A percentile compares a stretch with the other conserved stretches of the same genome.
These are phyloP conservation scores for Globisporangium nunn DNA, from an alignment of 352 stramenopile genomes.

Conservation along the genomic window DNA sequence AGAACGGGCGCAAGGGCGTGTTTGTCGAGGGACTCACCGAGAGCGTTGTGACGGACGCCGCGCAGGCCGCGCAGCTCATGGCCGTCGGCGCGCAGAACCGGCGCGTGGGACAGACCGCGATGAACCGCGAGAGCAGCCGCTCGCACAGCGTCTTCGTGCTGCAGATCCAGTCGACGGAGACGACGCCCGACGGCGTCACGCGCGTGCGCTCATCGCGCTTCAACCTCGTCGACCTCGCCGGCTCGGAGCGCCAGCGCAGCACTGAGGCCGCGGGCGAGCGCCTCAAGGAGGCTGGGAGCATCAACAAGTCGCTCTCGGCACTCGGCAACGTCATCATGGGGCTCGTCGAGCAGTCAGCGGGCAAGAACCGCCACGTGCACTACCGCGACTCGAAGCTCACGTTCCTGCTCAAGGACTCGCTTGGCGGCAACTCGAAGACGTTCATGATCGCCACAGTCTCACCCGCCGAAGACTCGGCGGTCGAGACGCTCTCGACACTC, in stretches of 20 bases:
- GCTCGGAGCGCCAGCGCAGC: slow-evolving; percentile 94
- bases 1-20: slow-evolving; percentile 69
- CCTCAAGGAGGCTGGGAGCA: slow-evolving; percentile 95
- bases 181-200: slow-evolving; percentile 41
- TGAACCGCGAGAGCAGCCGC: slow-evolving; percentile 82
- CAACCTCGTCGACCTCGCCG: slow-evolving; percentile 97
- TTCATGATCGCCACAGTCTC: slow-evolving; percentile 84
- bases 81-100: slow-evolving; percentile 65
- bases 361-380: slow-evolving; percentile 77
- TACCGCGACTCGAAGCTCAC: slow-evolving; percentile 86
- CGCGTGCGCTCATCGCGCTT: slow-evolving; percentile 87
- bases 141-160: slow-evolving; percentile 85
- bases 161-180: slow-evolving; percentile 67
- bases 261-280: slow-evolving; percentile 93
- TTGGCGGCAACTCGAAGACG: slow-evolving; percentile 83
- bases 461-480: slow-evolving; percentile 77
- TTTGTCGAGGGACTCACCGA: slow-evolving; percentile 74
- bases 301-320: slow-evolving; percentile 95
- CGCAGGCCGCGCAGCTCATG: slow-evolving; percentile 72
- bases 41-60: slow-evolving; percentile 56
- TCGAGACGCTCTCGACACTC: slow-evolving; percentile 78
- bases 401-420: slow-evolving; percentile 78
- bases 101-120: slow-evolving; percentile 72
- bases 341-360: slow-evolving; percentile 69
- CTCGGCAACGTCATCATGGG: slow-evolving; percentile 94